Evolutionary conservation across 805 yeast genomes (phyloP).

Genomic region (Saccharomycopsis lassenensis): DNA sequence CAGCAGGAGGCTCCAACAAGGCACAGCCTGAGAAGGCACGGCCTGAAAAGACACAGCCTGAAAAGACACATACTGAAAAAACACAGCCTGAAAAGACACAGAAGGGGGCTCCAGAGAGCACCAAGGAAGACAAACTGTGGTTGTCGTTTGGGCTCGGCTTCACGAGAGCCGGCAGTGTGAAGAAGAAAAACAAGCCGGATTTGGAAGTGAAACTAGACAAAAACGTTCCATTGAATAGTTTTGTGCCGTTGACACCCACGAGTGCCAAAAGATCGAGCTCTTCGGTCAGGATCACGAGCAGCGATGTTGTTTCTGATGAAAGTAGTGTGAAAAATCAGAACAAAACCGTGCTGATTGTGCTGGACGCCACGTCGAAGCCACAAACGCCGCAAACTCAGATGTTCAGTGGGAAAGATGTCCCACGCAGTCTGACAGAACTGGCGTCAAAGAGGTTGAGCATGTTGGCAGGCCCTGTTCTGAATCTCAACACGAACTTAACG

Average conservation of each 20-base stretch:
- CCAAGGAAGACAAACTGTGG: neutral
- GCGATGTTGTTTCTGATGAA: no score
- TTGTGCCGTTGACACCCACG: slow-evolving; percentile 3
- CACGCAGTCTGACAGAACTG: no score
- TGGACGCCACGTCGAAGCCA: no score
- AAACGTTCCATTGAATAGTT: neutral
- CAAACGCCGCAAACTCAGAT: no score
- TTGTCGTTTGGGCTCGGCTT: neutral
- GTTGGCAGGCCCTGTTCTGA: no score
- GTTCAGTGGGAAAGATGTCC: no score
- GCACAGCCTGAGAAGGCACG: neutral
- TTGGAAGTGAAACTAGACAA: neutral
- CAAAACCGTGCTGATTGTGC: slow-evolving; percentile 1
- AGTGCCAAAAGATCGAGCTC: no score
- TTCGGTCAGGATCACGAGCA: no score
- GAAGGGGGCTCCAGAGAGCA: neutral
- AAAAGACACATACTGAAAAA: neutral
- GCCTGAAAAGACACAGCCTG: neutral
- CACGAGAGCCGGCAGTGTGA: neutral
- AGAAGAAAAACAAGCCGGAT: slow-evolving; percentile 1
- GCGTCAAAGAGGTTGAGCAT: no score
- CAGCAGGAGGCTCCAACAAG: neutral
- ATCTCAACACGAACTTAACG: no score
- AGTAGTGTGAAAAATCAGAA: neutral
- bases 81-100: neutral